Percentiles rank a stretch among this genome's conserved stretches.
Conservation (phyloP, 2,329 filamentous ascomycete genomes). For the Fusarium papillatum region DNA sequence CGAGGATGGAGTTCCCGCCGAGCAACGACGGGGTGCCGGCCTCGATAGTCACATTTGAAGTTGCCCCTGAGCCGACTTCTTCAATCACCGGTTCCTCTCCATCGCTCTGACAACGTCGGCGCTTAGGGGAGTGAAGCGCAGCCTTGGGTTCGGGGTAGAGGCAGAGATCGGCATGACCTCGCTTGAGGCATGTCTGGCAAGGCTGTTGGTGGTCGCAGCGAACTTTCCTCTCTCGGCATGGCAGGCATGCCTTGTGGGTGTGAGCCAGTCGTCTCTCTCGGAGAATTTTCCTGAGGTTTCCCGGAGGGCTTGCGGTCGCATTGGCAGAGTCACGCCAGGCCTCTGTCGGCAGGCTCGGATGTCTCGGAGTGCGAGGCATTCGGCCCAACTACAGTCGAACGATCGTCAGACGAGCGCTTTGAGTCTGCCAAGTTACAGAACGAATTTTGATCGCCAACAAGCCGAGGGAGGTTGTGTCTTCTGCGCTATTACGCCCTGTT, state of each 20-base stretch:
- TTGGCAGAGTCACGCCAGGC: background rate
- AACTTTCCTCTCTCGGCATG: slow-evolving; percentile 28
- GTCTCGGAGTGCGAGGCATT: background rate
- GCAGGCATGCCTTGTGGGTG: slow-evolving; percentile 58
- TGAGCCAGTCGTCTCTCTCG: slow-evolving; percentile 15
- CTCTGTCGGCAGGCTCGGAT: background rate
- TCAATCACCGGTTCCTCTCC: background rate
- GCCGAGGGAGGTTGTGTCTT: too few relatives aligned
- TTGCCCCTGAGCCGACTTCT: background rate
- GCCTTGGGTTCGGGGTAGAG: slow-evolving; percentile 2
- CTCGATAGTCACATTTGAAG: background rate
- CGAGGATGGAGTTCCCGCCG: slow-evolving; percentile 30
- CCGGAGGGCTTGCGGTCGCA: background rate
- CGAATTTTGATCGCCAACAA: too few relatives aligned
- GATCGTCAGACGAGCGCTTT: background rate
- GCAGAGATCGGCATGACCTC: slow-evolving; percentile 25
- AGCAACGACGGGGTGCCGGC: slow-evolving; percentile 12
- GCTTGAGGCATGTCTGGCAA: slow-evolving; percentile 27
- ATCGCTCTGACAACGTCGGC: background rate
- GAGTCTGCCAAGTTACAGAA: background rate
- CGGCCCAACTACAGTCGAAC: background rate
- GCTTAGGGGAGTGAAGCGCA: background rate
- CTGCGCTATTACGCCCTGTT: too few relatives aligned
- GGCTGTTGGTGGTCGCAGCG: slow-evolving; percentile 27
- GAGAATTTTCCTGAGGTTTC: slow-evolving; percentile 9